A percentile compares a stretch with the other conserved stretches of the same genome.
These are phyloP conservation scores for Ogataea polymorpha DNA, from an alignment of 805 yeast species.

Conservation along the genomic window DNA sequence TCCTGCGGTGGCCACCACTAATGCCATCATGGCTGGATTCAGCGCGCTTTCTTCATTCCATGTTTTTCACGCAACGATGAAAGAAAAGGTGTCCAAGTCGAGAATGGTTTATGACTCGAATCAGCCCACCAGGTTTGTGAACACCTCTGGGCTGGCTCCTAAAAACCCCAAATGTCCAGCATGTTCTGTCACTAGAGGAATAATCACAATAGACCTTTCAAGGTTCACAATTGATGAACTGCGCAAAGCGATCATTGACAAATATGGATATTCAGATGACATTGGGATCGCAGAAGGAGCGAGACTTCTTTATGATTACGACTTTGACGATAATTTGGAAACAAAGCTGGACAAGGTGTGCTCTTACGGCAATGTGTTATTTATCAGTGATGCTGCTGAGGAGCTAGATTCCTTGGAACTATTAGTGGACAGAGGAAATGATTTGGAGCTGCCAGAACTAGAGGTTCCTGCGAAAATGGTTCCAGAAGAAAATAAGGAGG, in stretches of 20 bases:
- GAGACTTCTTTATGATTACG: conserved; percentile 74
- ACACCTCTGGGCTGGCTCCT: conserved; percentile 55
- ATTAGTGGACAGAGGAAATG: conserved; percentile 35
- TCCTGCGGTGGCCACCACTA: conserved; percentile 98
- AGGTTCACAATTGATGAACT: conserved; percentile 46
- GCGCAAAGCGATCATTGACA: conserved; percentile 44
- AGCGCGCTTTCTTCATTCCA: conserved; percentile 70
- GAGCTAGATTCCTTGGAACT: conserved; percentile 59
- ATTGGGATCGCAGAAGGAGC: conserved; percentile 48
- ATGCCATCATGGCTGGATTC: conserved; percentile 91
- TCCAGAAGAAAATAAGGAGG: conserved; percentile 20
- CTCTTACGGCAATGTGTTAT: conserved; percentile 55
- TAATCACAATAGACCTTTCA: conserved; percentile 36
- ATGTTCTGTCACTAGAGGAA: conserved; percentile 55
- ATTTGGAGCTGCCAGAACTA: conserved; percentile 23
- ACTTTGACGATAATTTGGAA: conserved; percentile 75
- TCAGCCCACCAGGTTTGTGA: conserved; percentile 59
- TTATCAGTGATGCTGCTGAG: conserved; percentile 81
- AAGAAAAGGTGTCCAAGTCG: conserved; percentile 34
- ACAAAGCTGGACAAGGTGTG: conserved; percentile 49
- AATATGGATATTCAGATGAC: conserved; percentile 57
- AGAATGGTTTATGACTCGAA: conserved; percentile 51
- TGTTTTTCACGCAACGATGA: conserved; percentile 34
- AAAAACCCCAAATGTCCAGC: conserved; percentile 75
- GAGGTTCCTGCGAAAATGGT: conserved; percentile 20